These are phyloP conservation scores for Elongisporangium undulatum DNA, from an alignment of 352 stramenopile genomes.

Conservation along the genomic window DNA sequence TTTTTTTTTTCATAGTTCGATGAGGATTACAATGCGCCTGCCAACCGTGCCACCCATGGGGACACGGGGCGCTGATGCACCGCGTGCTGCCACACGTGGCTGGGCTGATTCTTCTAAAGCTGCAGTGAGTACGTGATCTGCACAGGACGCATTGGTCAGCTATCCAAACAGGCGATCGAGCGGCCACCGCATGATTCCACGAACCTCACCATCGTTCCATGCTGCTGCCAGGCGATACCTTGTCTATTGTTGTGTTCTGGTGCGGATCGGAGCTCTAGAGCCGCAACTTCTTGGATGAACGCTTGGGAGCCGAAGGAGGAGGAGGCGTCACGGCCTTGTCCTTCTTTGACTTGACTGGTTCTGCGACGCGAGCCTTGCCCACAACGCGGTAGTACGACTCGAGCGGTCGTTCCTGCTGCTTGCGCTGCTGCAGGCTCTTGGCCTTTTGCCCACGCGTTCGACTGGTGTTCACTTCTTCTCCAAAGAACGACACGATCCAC, in stretches of 20 bases:
- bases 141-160: neutral
- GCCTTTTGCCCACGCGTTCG: slow-evolving; percentile 69
- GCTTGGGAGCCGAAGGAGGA: slow-evolving; percentile 4
- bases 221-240: neutral
- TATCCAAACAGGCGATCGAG: neutral
- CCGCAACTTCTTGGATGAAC: neutral
- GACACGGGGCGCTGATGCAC: neutral
- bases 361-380: slow-evolving; percentile 34
- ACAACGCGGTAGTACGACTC: slow-evolving; percentile 77
- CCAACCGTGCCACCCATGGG: neutral
- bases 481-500: slow-evolving; percentile 75
- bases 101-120: neutral
- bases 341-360: slow-evolving; percentile 17
- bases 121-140: neutral
- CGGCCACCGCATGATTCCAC: neutral
- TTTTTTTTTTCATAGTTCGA: slow-evolving; percentile 1
- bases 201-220: neutral
- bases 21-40: neutral
- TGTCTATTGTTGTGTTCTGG: neutral
- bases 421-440: slow-evolving; percentile 18
- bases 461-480: slow-evolving; percentile 48
- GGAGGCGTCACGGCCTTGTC: slow-evolving; percentile 7
- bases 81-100: neutral
- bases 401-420: slow-evolving; percentile 52
- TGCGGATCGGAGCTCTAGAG: neutral